Base-by-base conservation (phyloP, 768 basidiomycete genomes). In the Kwoniella dejecticola region DNA sequence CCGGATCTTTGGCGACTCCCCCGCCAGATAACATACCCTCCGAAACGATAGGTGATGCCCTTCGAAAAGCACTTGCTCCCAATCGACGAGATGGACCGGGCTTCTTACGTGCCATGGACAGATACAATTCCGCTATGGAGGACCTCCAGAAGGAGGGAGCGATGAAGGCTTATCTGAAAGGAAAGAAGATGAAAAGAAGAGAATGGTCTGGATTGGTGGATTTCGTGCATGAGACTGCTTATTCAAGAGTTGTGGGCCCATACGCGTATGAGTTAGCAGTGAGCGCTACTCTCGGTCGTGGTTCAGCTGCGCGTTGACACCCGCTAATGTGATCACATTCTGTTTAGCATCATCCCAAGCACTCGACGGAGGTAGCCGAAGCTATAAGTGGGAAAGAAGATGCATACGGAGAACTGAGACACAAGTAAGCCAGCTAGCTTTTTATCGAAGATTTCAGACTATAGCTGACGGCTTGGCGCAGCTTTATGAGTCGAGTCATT, bases 201-300 rank as follows among this genome's bases (percentile, higher is more conserved):
- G 70, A 71, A 10, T 79, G 77, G 77, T 56, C 66, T n/a, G 41
- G 24, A n/a, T 26, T 79, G 50, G 74, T 75, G 15, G 75, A 72
- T 27, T 42, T 68, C 12, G 67, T 79, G 0, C 72, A 75, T 60
- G 91, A 93, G 44, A 92, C 97, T 81, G 89, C 88, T 36, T 98
- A 99, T 72, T 91, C 97, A 72, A 86, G 96, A 26, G 86, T 87
- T 17, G 93, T 97, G 1, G 94, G 94, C 4, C 96, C 96, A 0
- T 86, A 89, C 69, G 85, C 93, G n/a, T 85, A 85, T 53, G 84
- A 83, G 58, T 83, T 98, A 55, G 87, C 84, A 71, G 85, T 87
- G 67, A 94, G 97, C 77, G 97, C 77, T 86, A 70, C 50, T 36
- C 33, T 36, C 15, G 7, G 33, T 15, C 33, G 15, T 36, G 15